These are phyloP conservation scores for Solanum pimpinellifolium DNA, from an alignment of 257 asterid species.

Conservation along the genomic window DNA sequence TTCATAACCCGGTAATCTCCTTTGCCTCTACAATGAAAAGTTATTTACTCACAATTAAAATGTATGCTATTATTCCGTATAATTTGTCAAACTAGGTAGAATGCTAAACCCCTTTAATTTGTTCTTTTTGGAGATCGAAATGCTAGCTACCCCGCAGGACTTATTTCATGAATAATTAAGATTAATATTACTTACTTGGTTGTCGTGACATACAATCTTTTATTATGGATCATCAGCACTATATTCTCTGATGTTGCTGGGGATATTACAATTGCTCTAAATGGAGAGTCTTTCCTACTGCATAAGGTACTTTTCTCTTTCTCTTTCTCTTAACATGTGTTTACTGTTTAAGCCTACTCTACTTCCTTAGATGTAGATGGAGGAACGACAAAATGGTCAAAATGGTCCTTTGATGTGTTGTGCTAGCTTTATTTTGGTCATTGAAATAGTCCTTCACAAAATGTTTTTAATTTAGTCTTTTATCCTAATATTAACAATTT, in stretches of 20 bases:
- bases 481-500: too few species aligned
- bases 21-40: background rate
- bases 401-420: too few species aligned
- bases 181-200: background rate
- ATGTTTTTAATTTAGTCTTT: too few species aligned
- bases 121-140: background rate
- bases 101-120: background rate
- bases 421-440: too few species aligned
- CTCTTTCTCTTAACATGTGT: background rate
- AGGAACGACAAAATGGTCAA: too few species aligned
- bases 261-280: conserved; percentile 43
- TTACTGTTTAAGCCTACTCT: background rate
- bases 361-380: background rate
- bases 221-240: conserved; percentile 11
- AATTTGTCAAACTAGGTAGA: too few species aligned
- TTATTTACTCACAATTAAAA: background rate
- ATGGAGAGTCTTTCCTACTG: conserved; percentile 42
- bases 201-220: too few species aligned
- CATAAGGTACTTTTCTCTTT: conserved; percentile 33
- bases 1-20: background rate
- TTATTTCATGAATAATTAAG: background rate
- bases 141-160: background rate
- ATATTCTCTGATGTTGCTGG: conserved; percentile 61
- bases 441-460: too few species aligned
- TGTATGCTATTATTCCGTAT: too few species aligned